Conservation (phyloP, 495 filamentous ascomycete genomes). For the Halenospora varia region DNA sequence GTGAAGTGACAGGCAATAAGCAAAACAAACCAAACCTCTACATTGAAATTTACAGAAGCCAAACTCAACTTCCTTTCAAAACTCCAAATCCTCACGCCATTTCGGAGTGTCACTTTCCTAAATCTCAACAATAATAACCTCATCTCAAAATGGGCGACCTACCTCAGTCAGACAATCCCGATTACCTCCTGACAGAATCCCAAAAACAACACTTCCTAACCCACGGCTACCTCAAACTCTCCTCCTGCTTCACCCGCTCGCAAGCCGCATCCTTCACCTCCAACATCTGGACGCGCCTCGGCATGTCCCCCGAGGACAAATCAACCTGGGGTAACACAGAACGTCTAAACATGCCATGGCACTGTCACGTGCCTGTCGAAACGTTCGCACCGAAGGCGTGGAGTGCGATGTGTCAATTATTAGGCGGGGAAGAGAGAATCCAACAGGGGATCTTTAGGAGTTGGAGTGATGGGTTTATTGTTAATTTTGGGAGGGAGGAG, state of each 20-base stretch:
- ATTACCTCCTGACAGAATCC: conserved; percentile 46
- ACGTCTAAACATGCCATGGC: conserved; percentile 62
- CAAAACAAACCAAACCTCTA: no score
- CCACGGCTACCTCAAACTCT: conserved; percentile 60
- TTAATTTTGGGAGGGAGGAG: conserved; percentile 63
- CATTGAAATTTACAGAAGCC: no score
- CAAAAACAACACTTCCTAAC: conserved; percentile 63
- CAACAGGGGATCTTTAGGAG: conserved; percentile 36
- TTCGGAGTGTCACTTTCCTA: no score
- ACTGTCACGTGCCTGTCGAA: conserved; percentile 48
- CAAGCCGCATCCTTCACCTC: conserved; percentile 53
- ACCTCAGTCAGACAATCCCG: neutral
- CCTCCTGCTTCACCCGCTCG: conserved; percentile 56
- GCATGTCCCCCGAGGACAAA: conserved; percentile 61
- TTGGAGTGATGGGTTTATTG: conserved; percentile 69
- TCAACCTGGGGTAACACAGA: conserved; percentile 56
- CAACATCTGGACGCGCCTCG: conserved; percentile 66
- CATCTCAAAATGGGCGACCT: neutral
- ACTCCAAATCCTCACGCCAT: no score
- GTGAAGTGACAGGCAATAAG: no score
- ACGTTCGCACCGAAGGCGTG: conserved; percentile 64
- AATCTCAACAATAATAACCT: no score
- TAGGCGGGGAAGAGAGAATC: conserved; percentile 61
- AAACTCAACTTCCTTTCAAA: no score
- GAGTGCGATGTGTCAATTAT: conserved; percentile 65